A percentile compares a stretch with the other conserved stretches of the same genome.
phyloP scores from a whole-genome alignment of 495 filamentous ascomycete species.

The Penicillium dipodomyicola region DNA sequence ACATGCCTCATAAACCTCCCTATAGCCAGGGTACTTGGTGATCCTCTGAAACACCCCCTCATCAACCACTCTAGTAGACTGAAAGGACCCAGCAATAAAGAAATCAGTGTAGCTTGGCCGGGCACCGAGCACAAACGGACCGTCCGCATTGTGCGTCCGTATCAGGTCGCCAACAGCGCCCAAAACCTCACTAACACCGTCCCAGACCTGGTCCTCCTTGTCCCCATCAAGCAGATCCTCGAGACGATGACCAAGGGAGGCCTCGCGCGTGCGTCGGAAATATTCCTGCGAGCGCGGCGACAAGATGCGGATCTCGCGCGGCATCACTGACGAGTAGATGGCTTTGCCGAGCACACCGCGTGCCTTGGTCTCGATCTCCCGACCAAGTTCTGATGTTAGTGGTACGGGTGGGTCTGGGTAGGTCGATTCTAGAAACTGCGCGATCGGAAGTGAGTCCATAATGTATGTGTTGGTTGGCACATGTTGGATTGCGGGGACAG shows the following conservation, averaged over 20 bases:
- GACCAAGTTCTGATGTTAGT: background rate
- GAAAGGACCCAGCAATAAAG: background rate
- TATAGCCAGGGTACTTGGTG: too few relatives aligned
- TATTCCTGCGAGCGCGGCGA: slow-evolving; percentile 39
- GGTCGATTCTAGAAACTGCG: slow-evolving; percentile 40
- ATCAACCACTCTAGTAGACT: background rate
- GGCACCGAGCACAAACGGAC: background rate
- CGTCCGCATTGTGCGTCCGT: background rate
- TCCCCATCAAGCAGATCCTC: background rate
- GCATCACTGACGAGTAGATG: slow-evolving; percentile 30
- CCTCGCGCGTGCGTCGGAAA: slow-evolving; percentile 41
- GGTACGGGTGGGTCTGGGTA: slow-evolving; percentile 34
- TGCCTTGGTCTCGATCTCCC: background rate
- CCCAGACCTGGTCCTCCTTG: background rate
- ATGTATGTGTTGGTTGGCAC: slow-evolving; percentile 38
- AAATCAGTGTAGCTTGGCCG: background rate
- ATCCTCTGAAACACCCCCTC: background rate
- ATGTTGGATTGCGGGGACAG: slow-evolving; percentile 19
- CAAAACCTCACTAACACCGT: background rate
- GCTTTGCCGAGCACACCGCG: background rate
- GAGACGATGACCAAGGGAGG: background rate
- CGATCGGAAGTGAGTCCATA: slow-evolving; percentile 41
- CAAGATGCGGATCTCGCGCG: slow-evolving; percentile 38
- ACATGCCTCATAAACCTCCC: too few relatives aligned
- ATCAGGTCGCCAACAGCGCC: background rate